Base-by-base conservation (phyloP, 441 rosid species). In the Pelargonium myrrhifolium region DNA sequence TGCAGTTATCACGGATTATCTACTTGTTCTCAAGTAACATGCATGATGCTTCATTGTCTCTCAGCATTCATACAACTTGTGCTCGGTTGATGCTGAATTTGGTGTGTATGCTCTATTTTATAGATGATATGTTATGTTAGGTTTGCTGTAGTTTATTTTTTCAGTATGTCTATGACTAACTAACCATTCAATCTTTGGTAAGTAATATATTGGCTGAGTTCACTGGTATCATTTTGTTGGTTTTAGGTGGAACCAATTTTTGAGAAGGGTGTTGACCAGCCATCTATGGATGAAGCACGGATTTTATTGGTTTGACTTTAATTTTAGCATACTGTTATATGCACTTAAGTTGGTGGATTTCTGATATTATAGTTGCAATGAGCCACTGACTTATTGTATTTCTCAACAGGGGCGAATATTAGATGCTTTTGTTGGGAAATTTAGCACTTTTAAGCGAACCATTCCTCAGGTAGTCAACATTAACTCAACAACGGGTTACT, bases 401-500 rank as follows among this genome's bases (percentile, higher is more conserved):
- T 80, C 56, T 47, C 47, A 71, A 47, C 69, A 93, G 99, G 98
- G 98, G 51, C 92, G 92, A 28, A 92, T 94, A 73, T 78, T 94
- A 89, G 99, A 94, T 87, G 98, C 98, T 66, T 94, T 94, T 87
- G 93, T 95, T 76, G 99, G 99, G 40, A 95, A 92, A 71, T 94
- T 95, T 79, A 90, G 89, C 75, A 82, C 89, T 74, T 92, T 95
- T 81, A 95, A 92, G 88, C 96, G 87, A 60, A 92, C 94, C 22
- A 84, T 95, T 77, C 99, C 99, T 3, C 99, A 90, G 99, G 99
- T 95, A 88, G 45, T 75, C n/a, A 62, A 58, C 62, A 58, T 22
- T 58, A 58, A 21, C 15, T 58, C 15, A 58, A 59, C 22, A 59
- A 22, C 24, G 0, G 24, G 62, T 15, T 58, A 9, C 62, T 24